Evolutionary conservation across 371 early-diverging fungal species (phyloP).

Genomic region (Smittium mucronatum): DNA sequence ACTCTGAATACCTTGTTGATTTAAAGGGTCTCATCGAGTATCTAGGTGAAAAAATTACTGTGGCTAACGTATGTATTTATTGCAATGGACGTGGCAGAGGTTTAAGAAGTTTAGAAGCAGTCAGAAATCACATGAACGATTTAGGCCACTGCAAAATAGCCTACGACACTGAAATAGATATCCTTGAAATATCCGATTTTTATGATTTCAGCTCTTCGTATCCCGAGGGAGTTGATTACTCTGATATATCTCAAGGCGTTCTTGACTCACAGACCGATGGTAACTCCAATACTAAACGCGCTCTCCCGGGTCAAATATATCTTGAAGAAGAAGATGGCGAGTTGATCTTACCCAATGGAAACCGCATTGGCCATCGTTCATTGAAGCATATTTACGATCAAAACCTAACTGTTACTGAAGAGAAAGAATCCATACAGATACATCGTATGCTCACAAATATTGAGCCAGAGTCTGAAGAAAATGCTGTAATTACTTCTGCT

Average conservation of each 20-base stretch:
- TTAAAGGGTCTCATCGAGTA: conserved; percentile 75
- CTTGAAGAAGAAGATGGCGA: conserved; percentile 64
- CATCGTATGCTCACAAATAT: conserved; percentile 43
- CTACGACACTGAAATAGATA: conserved; percentile 80
- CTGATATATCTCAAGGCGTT: conserved; percentile 29
- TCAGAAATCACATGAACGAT: conserved; percentile 84
- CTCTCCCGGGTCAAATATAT: conserved; percentile 13
- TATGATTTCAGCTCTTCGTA: conserved; percentile 77
- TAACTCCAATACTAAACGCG: conserved; percentile 10
- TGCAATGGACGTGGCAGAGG: conserved; percentile 86
- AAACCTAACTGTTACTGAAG: conserved; percentile 47
- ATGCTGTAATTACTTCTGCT: conserved; percentile 21
- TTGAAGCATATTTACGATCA: conserved; percentile 77
- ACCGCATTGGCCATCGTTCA: conserved; percentile 68
- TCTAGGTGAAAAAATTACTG: conserved; percentile 83
- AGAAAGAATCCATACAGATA: conserved; percentile 45
- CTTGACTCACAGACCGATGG: conserved; percentile 16
- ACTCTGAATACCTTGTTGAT: conserved; percentile 83
- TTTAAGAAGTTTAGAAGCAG: conserved; percentile 75
- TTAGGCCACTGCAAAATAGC: conserved; percentile 90
- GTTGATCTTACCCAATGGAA: conserved; percentile 73
- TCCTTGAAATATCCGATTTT: conserved; percentile 78
- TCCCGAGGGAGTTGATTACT: conserved; percentile 46
- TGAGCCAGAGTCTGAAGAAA: conserved; percentile 15
- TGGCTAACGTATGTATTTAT: conserved; percentile 84